Conservation (phyloP, 176 grass and related monocot species). For the Rhynchospora tenuis region DNA sequence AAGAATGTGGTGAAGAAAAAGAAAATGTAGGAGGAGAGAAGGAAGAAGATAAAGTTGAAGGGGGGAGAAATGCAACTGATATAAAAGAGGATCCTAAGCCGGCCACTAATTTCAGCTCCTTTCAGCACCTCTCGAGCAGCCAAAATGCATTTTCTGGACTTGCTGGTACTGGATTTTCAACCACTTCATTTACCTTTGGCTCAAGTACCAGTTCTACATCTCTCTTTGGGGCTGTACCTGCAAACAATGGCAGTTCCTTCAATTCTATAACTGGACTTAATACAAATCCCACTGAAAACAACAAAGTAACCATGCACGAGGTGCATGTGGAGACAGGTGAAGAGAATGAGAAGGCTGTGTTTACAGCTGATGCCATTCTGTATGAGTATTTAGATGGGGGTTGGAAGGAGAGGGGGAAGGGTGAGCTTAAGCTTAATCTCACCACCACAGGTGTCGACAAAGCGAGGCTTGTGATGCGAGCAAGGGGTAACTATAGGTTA, state of each 20-base stretch:
- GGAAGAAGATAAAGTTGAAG: conserved; percentile 18
- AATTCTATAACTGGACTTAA: conserved; percentile 16
- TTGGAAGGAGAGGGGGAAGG: conserved; percentile 90
- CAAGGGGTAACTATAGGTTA: conserved; percentile 66
- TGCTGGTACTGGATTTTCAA: conserved; percentile 67
- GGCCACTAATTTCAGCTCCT: conserved; percentile 47
- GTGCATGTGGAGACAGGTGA: conserved; percentile 73
- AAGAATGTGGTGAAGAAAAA: not conserved
- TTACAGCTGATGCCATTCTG: conserved; percentile 59
- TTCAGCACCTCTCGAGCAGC: conserved; percentile 70
- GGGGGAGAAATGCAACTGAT: conserved; percentile 18
- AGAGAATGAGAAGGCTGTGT: conserved; percentile 67
- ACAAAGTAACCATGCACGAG: conserved; percentile 60
- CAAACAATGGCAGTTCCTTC: conserved; percentile 42
- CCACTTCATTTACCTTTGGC: conserved; percentile 65
- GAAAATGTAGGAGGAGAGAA: conserved; percentile 32
- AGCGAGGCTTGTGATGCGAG: conserved; percentile 65
- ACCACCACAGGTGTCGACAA: conserved; percentile 38
- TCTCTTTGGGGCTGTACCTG: conserved; percentile 30
- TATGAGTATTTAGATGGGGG: conserved; percentile 70
- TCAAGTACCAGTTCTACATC: conserved; percentile 43
- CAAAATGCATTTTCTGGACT: conserved; percentile 89
- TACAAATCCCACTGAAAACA: conserved; percentile 28
- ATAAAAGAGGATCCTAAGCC: conserved; percentile 35
- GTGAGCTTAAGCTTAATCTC: conserved; percentile 71